These are phyloP conservation scores for Prunus padus DNA, from an alignment of 306 rosid genomes.

Conservation along the genomic window DNA sequence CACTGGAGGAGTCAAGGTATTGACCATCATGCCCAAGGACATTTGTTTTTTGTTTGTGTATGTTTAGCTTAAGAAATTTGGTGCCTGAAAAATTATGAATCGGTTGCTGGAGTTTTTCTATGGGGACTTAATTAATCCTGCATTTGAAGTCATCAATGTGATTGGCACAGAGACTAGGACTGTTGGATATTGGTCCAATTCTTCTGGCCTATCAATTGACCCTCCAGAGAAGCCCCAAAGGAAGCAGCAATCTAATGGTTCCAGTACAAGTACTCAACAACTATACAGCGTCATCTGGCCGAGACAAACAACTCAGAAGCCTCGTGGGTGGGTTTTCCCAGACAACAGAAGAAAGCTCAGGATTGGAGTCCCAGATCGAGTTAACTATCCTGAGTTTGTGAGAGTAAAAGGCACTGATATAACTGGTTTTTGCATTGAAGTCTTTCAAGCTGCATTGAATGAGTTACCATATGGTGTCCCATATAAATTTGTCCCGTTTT, in stretches of 20 bases:
- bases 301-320: slow-evolving; percentile 24
- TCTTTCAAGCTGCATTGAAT: slow-evolving; percentile 34
- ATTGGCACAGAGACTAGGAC: slow-evolving; percentile 28
- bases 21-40: too few relatives aligned
- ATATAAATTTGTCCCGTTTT: slow-evolving; percentile 25
- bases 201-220: slow-evolving; percentile 8
- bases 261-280: neutral
- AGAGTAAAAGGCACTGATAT: slow-evolving; percentile 19
- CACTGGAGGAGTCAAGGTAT: too few relatives aligned
- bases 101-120: too few relatives aligned
- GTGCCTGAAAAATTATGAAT: too few relatives aligned
- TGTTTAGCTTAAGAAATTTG: too few relatives aligned
- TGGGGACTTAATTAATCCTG: slow-evolving; percentile 12
- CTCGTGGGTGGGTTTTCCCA: slow-evolving; percentile 32
- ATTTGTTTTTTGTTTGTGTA: too few relatives aligned
- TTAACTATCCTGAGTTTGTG: slow-evolving; percentile 18
- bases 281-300: slow-evolving; percentile 31
- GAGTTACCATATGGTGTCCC: slow-evolving; percentile 30
- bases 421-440: slow-evolving; percentile 32
- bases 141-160: slow-evolving; percentile 31
- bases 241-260: neutral
- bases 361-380: slow-evolving; percentile 22
- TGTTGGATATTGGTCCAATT: slow-evolving; percentile 31
- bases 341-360: slow-evolving; percentile 24
- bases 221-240: slow-evolving; percentile 11